phyloP scores from a whole-genome alignment of 805 yeast genomes.

The Cyberlindnera japonica region DNA sequence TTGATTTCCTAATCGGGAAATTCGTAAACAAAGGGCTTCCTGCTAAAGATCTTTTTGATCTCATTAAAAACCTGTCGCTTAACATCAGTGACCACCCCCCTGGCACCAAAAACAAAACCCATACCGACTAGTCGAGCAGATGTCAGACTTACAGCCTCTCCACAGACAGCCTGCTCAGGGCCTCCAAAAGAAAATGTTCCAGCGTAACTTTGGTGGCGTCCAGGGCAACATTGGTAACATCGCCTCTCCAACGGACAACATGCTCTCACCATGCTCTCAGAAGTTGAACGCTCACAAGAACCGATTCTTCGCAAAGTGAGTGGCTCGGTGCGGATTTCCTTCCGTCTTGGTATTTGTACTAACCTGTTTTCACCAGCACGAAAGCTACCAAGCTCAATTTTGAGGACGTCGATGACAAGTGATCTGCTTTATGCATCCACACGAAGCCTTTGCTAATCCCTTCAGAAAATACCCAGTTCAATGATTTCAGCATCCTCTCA shows the following conservation, averaged over 20 bases:
- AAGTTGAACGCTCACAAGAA: constrained; percentile 48
- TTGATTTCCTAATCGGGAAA: constrained; percentile 15
- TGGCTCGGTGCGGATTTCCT: not conserved
- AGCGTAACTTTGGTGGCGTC: constrained; percentile 16
- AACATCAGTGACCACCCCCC: too few species aligned
- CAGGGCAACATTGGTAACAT: constrained; percentile 6
- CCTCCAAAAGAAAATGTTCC: constrained; percentile 23
- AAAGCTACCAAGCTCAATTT: constrained; percentile 15
- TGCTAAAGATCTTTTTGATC: too few species aligned
- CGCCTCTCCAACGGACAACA: constrained; percentile 53
- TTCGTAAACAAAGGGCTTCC: constrained; percentile 18
- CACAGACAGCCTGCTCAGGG: constrained; percentile 22
- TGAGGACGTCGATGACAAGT: constrained; percentile 4
- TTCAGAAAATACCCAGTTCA: not conserved
- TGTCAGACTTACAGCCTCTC: constrained; percentile 30
- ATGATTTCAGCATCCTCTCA: not conserved
- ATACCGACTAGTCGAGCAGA: not conserved
- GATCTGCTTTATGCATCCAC: not conserved
- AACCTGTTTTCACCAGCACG: constrained; percentile 3
- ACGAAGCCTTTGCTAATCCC: not conserved
- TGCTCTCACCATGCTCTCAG: constrained; percentile 57
- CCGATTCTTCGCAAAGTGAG: constrained; percentile 37
- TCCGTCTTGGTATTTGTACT: not conserved
- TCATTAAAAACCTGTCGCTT: too few species aligned
- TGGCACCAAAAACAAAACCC: not conserved